Evolutionary conservation across 2,329 filamentous ascomycete species (phyloP).

Genomic region (Fusarium solani-melongenae): DNA sequence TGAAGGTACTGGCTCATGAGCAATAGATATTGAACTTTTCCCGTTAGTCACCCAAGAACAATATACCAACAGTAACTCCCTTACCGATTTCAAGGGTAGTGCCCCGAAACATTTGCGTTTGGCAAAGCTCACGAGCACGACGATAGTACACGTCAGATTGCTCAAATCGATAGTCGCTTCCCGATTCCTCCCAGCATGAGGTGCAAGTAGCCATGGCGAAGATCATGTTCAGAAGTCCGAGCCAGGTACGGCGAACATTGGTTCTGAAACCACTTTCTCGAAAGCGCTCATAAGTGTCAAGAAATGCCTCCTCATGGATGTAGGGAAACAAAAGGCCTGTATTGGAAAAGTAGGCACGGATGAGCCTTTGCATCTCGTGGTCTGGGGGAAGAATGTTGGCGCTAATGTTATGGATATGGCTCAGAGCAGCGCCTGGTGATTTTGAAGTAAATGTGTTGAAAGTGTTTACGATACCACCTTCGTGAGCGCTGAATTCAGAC

Average conservation of each 20-base stretch:
- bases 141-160: slow-evolving; percentile 58
- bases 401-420: background rate
- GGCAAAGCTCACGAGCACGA: slow-evolving; percentile 56
- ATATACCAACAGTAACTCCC: background rate
- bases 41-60: background rate
- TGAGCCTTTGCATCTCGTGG: background rate
- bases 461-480: background rate
- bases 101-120: slow-evolving; percentile 53
- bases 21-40: slow-evolving; percentile 49
- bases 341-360: background rate
- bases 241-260: background rate
- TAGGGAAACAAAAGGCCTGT: background rate
- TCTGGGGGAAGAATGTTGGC: background rate
- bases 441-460: background rate
- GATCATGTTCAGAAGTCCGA: slow-evolving; percentile 51
- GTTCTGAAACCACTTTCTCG: background rate
- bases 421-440: background rate
- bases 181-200: background rate
- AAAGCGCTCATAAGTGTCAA: background rate
- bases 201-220: slow-evolving; percentile 58
- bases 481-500: background rate
- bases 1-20: slow-evolving; percentile 59
- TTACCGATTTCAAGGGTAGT: slow-evolving; percentile 55
- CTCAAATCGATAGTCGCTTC: slow-evolving; percentile 40
- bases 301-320: background rate